Percentiles rank a stretch among this genome's conserved stretches.
Evolutionary conservation across 1,284 basidiomycete species (phyloP).

Genomic region (Rhodotorula sp.): DNA sequence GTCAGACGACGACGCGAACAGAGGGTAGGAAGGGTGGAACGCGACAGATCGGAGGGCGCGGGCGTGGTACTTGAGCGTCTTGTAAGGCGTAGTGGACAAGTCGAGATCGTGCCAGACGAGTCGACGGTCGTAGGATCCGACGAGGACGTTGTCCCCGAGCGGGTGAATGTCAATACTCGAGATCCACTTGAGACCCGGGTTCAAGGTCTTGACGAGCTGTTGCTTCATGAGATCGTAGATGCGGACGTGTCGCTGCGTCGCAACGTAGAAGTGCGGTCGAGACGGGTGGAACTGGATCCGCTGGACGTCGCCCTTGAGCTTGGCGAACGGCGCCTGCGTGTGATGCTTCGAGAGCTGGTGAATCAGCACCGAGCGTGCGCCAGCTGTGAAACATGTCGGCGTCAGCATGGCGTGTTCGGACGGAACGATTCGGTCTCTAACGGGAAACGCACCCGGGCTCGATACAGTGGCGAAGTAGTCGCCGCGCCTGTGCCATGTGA

Average conservation of each 20-base stretch:
- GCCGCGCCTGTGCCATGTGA: slow-evolving; percentile 90
- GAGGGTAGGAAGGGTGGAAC: slow-evolving; percentile 90
- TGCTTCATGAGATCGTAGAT: slow-evolving; percentile 94
- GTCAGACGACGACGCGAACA: slow-evolving; percentile 93
- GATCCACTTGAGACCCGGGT: slow-evolving; percentile 94
- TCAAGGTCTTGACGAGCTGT: slow-evolving; percentile 85
- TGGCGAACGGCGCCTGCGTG: slow-evolving; percentile 96
- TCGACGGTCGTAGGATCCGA: slow-evolving; percentile 96
- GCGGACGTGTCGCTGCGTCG: slow-evolving; percentile 95
- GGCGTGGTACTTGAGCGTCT: slow-evolving; percentile 91
- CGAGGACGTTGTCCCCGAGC: slow-evolving; percentile 89
- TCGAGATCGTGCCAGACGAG: slow-evolving; percentile 99
- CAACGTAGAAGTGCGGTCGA: slow-evolving; percentile 95
- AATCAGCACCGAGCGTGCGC: slow-evolving; percentile 78
- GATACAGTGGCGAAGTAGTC: slow-evolving; percentile 91
- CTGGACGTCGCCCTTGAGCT: slow-evolving; percentile 86
- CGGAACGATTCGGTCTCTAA: neutral
- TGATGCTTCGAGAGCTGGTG: slow-evolving; percentile 91
- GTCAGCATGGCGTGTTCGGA: too few relatives aligned
- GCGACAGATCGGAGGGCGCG: slow-evolving; percentile 85
- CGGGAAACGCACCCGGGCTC: slow-evolving; percentile 47
- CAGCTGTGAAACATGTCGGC: slow-evolving; percentile 54
- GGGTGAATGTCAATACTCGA: slow-evolving; percentile 95
- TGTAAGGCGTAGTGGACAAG: slow-evolving; percentile 91
- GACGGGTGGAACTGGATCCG: slow-evolving; percentile 89